Base-by-base conservation (phyloP, 2,329 filamentous ascomycete species). In the Didymella glomerata region DNA sequence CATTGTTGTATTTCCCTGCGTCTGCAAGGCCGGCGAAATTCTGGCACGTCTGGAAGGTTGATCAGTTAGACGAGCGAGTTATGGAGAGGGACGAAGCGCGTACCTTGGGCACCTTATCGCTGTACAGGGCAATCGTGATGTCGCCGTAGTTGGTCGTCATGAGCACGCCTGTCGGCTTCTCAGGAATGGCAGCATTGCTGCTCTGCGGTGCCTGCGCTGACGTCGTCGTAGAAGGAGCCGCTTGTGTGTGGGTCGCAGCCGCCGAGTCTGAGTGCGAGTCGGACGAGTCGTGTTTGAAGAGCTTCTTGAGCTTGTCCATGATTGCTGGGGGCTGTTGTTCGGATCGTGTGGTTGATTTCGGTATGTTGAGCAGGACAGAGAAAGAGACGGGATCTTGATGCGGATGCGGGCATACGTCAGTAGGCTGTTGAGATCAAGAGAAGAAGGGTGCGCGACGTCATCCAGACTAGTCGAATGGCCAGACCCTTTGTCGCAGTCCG, bases 91-190 rank as follows among this genome's bases (percentile, higher is more conserved):
- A 14, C 18, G 3, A 24, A 47, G 34, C 16, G 25, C 42, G 5
- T 48, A 44, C 54, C 24, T 89, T 91, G 41, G 94, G 94, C 13
- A 93, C 93, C 81, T 97, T 93, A 22, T 85, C 78, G 48, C 85
- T 90, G 86, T 98, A 98, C 58, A 99, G 90, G 80, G 98, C 95
- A 62, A 98, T 79, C 58, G 86, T 86, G 76, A 98, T 90, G 46
- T 86, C 85, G 76, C 95, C 93, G 92, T 96, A 30, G 16, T 48
- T 57, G n/a, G 54, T 57, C 11, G 44, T 52, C 48, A 57, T 48
- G 28, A 57, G 54, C 2, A 57, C 48, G 1, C 54, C 48, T 0
- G 48, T 42, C 6, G 54, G 48, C 20, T 36, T 48, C 8, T 38
- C 24, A 1, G 24, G 14, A 10, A 40, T 32, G 7, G 18, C 42